Evolutionary conservation across 768 basidiomycete genomes (phyloP), one percentile per base, ranked within the genome.

Genomic region (Inosperma sp.): DNA sequence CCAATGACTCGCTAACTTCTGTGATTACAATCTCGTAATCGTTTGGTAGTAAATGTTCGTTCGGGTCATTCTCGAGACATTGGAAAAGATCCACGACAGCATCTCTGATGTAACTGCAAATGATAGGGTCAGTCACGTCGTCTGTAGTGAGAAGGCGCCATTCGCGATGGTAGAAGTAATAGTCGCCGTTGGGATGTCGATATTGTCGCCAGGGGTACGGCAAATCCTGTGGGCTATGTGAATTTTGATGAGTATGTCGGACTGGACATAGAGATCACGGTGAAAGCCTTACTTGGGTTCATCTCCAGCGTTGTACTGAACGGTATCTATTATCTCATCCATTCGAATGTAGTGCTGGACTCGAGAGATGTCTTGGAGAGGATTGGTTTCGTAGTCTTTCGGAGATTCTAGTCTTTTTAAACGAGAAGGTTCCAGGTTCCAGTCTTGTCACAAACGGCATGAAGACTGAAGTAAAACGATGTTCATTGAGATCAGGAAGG

Each of bases 181-280:
- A 55, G 61, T 74, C 73, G 59, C 71, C 72, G 54, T 74, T 75
- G n/a, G 75, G 72, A 52, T 77, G 74, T 36, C 62, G 31, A 49
- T 64, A 65, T 48, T 62, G 61, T 36, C 62, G 59, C 76, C 76
- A 78, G 23, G 54, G 55, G 29, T 33, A 49, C 34, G 62, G 64
- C 19, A 59, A 45, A 23, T 52, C 45, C 17, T 57, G 47, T 29
- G 51, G 50, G 13, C 63, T 61, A 36, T 33, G 52, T 44, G 48
- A 45, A 19, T 42, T 36, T 29, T 48, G 39, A 49, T 35, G 17
- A 27, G n/a, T 13, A 46, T n/a, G n/a, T 26, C n/a, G 21, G 36
- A 23, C 23, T 26, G 16, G 30, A 46, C 31, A 30, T n/a, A 21
- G 7, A 29, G 3, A 37, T 55, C 29, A 45, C 54, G 37, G n/a